A percentile compares a stretch with the other conserved stretches of the same genome.
phyloP scores from a whole-genome alignment of 129 eudicot species.

The Silybum marianum region DNA sequence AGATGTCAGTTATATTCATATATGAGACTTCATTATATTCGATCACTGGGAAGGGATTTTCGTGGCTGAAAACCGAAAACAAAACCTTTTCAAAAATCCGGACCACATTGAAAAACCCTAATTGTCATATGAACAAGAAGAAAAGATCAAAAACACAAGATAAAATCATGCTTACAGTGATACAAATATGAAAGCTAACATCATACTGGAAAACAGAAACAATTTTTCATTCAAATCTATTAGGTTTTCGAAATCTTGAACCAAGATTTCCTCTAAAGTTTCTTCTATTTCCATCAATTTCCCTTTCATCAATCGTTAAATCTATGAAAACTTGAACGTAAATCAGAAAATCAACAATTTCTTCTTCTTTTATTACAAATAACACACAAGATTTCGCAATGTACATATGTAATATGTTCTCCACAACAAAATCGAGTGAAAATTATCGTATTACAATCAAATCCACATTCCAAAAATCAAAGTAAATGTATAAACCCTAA shows the following conservation, averaged over 20 bases:
- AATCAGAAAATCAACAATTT: neutral
- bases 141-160: slow-evolving; percentile 8
- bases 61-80: neutral
- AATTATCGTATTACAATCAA: slow-evolving; percentile 7
- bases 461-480: neutral
- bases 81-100: neutral
- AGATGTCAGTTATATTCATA: neutral
- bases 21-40: too few species aligned
- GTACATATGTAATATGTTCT: neutral
- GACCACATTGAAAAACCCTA: slow-evolving; percentile 28
- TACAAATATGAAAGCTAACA: neutral
- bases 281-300: neutral
- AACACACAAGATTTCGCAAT: slow-evolving; percentile 26
- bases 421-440: slow-evolving; percentile 1
- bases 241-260: slow-evolving; percentile 10
- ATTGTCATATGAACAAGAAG: neutral
- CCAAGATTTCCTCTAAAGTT: neutral
- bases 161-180: neutral
- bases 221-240: neutral
- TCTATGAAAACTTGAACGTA: neutral
- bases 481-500: slow-evolving; percentile 35
- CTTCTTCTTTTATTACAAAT: neutral
- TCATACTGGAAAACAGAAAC: neutral
- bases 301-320: neutral
- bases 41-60: too few species aligned